Evolutionary conservation across 2,329 filamentous ascomycete genomes (phyloP), one percentile per base, ranked within the genome.

Genomic region (Aspergillus sp.): DNA sequence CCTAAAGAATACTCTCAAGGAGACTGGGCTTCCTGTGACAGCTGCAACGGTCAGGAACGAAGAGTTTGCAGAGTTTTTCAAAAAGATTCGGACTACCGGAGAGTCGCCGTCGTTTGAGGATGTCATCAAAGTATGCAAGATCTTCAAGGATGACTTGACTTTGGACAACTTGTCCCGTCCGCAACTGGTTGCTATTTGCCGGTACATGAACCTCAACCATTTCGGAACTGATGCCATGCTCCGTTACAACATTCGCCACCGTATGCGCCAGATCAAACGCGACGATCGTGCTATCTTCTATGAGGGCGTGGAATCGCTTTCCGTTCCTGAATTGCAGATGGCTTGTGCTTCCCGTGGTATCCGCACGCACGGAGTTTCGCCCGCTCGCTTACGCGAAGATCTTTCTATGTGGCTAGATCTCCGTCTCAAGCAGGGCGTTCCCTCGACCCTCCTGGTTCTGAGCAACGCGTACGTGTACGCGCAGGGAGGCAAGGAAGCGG

Each of bases 381-480:
- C 93, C 2, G 90, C 81, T 29, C 81, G 88, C 41, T 80, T 98
- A 63, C 82, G 93, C 44, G 87, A 91, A 53, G 93, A 98, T 64
- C 78, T 98, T 32, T 83, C 89, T 65, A 87, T 88, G 56, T 98
- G 93, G 93, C 77, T 98, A 32, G 89, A 97, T 61, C 81, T 98
- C 46, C 84, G 93, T 63, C 80, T 98, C 45, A 89, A 87, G 72
- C 86, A 96, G 64, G 88, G 89, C 42, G 89, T 98, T n/a, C 93
- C 93, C 1, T 97, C 90, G 1, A 97, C 93, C 0, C 82, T 98
- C 1, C 77, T 98, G 5, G 93, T 98, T 3, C 78, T 98, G 51
- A 94, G 88, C 76, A 98, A 96, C 61, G 93, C 93, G 42, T 98
- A 95, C 71, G 91, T 95, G 80, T 98, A 98, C 70, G 87, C 94